Base-by-base conservation (phyloP, 2,329 filamentous ascomycete species). In the Alternaria sp. region DNA sequence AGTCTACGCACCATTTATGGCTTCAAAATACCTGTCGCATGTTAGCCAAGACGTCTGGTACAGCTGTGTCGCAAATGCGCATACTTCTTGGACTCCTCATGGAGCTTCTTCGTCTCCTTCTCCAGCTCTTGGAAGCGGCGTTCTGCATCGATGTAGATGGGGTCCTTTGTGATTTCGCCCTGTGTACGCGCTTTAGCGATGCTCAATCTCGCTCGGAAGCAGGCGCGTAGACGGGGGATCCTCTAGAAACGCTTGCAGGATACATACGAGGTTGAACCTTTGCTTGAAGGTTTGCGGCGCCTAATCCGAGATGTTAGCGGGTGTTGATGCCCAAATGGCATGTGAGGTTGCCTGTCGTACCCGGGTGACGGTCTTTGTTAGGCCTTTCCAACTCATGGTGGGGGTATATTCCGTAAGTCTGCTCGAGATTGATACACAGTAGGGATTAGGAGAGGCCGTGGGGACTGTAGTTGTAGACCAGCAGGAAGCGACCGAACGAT, bases 361-460 rank as follows among this genome's bases (percentile, higher is more conserved):
- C 82, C 95, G 88, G 65, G 88, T 87, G 77, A 97, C 84, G 83
- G 91, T 91, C 86, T 97, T 98, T 79, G 91, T 89, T 75, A 99
- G 92, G 75, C 95, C 95, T 82, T 95, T 96, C 86, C 97, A 94
- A 87, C 94, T 97, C 95, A 99, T 98, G 71, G 78, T 57, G 54
- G 52, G 52, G 48, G 36, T 52, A 39, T 42, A 34, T 18, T 26
- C 34, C 3, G 54, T 56, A 38, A 51, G 39, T 34, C 14, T 61
- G 56, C 24, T 53, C 32, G 54, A 38, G 49, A 63, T 57, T 30
- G 62, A 56, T 54, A 60, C 28, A 53, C 51, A 53, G 30, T 32
- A 53, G 57, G 55, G 54, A 44, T 30, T 55, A 30, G 38, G 51
- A 47, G 57, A 49, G 55, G 58, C 34, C 32, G 46, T 49, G 38